Evolutionary conservation across 2,329 filamentous ascomycete species (phyloP), one percentile per base, ranked within the genome.

Genomic region (Colletotrichum sp.): DNA sequence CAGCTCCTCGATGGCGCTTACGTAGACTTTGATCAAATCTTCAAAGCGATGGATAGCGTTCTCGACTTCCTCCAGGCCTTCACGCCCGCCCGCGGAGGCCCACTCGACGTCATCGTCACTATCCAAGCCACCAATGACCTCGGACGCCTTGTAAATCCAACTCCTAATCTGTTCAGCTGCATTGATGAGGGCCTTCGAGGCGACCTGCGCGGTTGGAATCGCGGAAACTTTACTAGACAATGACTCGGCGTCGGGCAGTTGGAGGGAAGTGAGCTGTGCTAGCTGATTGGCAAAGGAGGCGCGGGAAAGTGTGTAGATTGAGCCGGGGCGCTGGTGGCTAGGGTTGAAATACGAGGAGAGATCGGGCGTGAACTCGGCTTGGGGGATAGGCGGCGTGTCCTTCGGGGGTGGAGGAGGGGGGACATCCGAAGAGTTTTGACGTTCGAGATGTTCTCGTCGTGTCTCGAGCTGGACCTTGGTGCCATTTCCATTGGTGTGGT

Each of bases 81-180:
- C 94, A 76, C 94, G 89, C 3, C 97, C 97, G 68, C 95, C 97
- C 8, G 92, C 92, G 3, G 96, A 96, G 3, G 97, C 96, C 97
- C 97, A 99, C 84, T 98, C 96, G 18, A 98, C 96, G 82, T 99
- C 97, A 83, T 98, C 97, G 77, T 98, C 96, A 69, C 96, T 96
- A 83, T 98, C 96, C 56, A 99, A 87, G 7, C 96, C 96, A 70
- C 91, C 91, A 69, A 99, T 92, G 36, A 98, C 96, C 80, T 98
- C 95, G 0, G 94, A 94, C 1, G 96, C 96, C 83, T 98, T 98
- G 77, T 91, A 91, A 81, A 98, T 98, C 97, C 97, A 99, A 80
- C 94, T 93, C 77, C 94, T 91, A 78, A 99, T 98, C 84, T 98
- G 96, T 76, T 97, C 95, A 6, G 96, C 95, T 13, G 96, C 95